Evolutionary conservation across 352 stramenopile genomes (phyloP).

Genomic region (Pythium insidiosum): DNA sequence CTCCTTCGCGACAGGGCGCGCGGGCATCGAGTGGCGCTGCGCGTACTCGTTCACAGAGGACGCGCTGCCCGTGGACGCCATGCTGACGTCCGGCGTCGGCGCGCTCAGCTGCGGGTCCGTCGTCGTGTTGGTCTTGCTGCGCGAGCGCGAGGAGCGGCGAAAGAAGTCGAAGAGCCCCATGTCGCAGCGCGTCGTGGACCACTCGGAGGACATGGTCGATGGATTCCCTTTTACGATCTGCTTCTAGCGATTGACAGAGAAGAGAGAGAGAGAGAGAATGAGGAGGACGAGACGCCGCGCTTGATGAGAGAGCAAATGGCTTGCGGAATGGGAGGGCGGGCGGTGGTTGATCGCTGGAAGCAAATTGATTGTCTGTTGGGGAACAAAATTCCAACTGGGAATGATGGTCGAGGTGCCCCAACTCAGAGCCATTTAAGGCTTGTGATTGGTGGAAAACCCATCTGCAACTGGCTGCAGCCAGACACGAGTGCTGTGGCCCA

Average conservation of each 20-base stretch:
- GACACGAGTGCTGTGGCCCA: too few species aligned
- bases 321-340: too few species aligned
- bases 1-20: neutral
- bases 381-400: too few species aligned
- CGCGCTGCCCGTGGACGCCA: constrained; percentile 3
- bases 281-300: too few species aligned
- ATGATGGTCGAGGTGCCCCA: too few species aligned
- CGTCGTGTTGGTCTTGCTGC: constrained; percentile 13
- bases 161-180: constrained; percentile 81
- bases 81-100: constrained; percentile 5
- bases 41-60: neutral
- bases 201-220: constrained; percentile 2
- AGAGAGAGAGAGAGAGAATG: neutral
- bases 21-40: constrained; percentile 12
- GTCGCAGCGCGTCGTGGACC: constrained; percentile 18
- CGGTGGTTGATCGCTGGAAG: too few species aligned
- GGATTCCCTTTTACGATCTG: neutral
- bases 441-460: too few species aligned
- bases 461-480: too few species aligned
- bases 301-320: too few species aligned
- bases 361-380: too few species aligned
- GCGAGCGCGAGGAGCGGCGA: constrained; percentile 44
- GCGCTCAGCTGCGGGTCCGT: neutral
- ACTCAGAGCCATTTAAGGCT: too few species aligned
- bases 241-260: neutral